Evolutionary conservation across 352 stramenopile species (phyloP).

Genomic region (Phytophthora citricola): DNA sequence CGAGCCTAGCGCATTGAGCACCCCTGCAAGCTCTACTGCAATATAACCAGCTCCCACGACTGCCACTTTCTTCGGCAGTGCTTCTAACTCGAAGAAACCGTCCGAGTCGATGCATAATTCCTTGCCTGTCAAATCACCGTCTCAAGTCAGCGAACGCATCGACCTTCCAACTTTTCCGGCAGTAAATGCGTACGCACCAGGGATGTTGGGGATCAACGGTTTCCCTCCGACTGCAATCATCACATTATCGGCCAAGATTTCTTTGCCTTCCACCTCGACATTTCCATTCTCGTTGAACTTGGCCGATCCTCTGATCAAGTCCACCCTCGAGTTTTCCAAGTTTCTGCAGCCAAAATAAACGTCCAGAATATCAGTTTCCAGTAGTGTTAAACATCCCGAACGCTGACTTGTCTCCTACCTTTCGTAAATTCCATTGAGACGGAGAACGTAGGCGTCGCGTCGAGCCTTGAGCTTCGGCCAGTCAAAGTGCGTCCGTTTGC

Average conservation of each 20-base stretch:
- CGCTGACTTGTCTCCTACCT: conserved; percentile 35
- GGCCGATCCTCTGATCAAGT: conserved; percentile 88
- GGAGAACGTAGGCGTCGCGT: conserved; percentile 94
- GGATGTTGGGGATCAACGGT: conserved; percentile 65
- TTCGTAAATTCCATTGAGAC: conserved; percentile 97
- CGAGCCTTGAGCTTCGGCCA: conserved; percentile 93
- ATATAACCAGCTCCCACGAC: conserved; percentile 99
- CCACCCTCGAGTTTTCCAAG: conserved; percentile 92
- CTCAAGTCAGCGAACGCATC: conserved; percentile 1
- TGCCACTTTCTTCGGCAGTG: conserved; percentile 92
- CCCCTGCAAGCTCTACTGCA: conserved; percentile 96
- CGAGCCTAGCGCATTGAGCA: conserved; percentile 93
- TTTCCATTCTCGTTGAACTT: conserved; percentile 84
- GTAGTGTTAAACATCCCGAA: neutral
- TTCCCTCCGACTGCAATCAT: conserved; percentile 70
- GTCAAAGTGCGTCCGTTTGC: conserved; percentile 75
- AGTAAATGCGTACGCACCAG: conserved; percentile 27
- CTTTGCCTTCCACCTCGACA: conserved; percentile 80
- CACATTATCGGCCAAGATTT: conserved; percentile 63
- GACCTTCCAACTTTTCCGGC: neutral
- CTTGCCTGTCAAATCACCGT: conserved; percentile 47
- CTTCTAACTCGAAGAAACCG: conserved; percentile 97
- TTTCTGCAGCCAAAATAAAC: conserved; percentile 51
- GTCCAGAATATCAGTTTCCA: neutral
- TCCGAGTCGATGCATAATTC: conserved; percentile 96